Evolutionary conservation across 768 basidiomycete genomes (phyloP).

Genomic region (Crucibulum laeve): DNA sequence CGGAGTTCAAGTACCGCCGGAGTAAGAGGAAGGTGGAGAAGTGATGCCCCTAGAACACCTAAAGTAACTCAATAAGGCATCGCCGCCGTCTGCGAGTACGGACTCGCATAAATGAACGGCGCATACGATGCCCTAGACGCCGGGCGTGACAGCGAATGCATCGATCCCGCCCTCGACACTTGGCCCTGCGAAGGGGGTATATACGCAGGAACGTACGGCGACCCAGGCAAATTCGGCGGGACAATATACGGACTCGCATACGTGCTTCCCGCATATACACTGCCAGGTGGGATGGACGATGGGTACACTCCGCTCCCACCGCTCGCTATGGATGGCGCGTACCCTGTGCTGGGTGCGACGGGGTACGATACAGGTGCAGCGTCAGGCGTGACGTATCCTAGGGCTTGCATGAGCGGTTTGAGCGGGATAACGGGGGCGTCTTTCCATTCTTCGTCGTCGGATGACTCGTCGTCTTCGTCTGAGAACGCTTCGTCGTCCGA

Average conservation of each 20-base stretch:
- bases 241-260: slow-evolving; percentile 22
- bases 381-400: slow-evolving; percentile 17
- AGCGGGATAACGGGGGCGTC: slow-evolving; percentile 28
- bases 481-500: slow-evolving; percentile 14
- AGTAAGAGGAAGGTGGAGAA: no score
- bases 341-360: slow-evolving; percentile 17
- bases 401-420: slow-evolving; percentile 23
- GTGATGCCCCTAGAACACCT: no score
- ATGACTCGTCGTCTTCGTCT: slow-evolving; percentile 21
- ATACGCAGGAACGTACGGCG: slow-evolving; percentile 28
- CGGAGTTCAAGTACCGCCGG: no score
- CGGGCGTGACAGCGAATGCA: slow-evolving; percentile 14
- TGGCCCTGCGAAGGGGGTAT: slow-evolving; percentile 13
- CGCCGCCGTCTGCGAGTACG: background rate
- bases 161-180: no score
- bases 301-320: slow-evolving; percentile 1
- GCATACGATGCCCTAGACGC: slow-evolving; percentile 12
- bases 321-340: background rate
- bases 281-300: background rate
- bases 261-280: no score
- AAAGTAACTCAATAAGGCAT: background rate
- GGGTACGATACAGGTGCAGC: slow-evolving; percentile 14
- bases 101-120: slow-evolving; percentile 2
- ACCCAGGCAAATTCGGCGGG: slow-evolving; percentile 8
- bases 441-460: slow-evolving; percentile 22